Evolutionary conservation across 768 basidiomycete species (phyloP).

Genomic region (Amanita inopinata): DNA sequence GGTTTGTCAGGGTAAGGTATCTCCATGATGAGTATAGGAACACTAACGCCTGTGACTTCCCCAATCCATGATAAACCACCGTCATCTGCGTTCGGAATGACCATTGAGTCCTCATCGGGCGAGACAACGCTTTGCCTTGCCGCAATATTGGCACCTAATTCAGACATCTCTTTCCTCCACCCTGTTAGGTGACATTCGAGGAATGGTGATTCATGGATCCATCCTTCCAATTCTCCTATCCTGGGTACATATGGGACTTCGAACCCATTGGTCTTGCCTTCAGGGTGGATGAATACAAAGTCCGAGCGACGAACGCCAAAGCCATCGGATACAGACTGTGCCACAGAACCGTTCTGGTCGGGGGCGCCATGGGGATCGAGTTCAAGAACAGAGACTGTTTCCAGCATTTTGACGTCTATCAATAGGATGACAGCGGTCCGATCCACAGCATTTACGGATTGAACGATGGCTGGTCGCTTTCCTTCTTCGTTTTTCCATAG

Average conservation of each 20-base stretch:
- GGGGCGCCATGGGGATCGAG: slow-evolving; percentile 76
- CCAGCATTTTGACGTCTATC: slow-evolving; percentile 39
- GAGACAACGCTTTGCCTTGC: slow-evolving; percentile 29
- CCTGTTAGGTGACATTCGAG: slow-evolving; percentile 45
- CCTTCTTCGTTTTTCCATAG: slow-evolving; percentile 72
- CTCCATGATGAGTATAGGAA: slow-evolving; percentile 8
- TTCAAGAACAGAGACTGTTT: slow-evolving; percentile 76
- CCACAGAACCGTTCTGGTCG: slow-evolving; percentile 34
- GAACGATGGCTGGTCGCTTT: slow-evolving; percentile 62
- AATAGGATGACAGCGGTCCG: slow-evolving; percentile 62
- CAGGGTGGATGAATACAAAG: slow-evolving; percentile 69
- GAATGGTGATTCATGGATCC: slow-evolving; percentile 57
- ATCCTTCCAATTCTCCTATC: slow-evolving; percentile 77
- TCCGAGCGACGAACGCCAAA: slow-evolving; percentile 80
- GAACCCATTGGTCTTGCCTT: slow-evolving; percentile 65
- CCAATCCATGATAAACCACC: slow-evolving; percentile 68
- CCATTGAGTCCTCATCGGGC: slow-evolving; percentile 30
- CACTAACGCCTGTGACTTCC: slow-evolving; percentile 65
- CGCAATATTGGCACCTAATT: slow-evolving; percentile 54
- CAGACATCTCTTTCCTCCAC: slow-evolving; percentile 65
- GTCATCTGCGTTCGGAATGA: slow-evolving; percentile 30
- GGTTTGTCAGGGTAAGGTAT: slow-evolving; percentile 8
- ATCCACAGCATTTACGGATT: slow-evolving; percentile 62
- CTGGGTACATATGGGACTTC: slow-evolving; percentile 62
- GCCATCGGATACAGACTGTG: slow-evolving; percentile 38